Percentiles rank a stretch among this genome's conserved stretches.
These are phyloP conservation scores for Euptelea pleiosperma DNA, from an alignment of 164 flowering plant species.

Conservation along the genomic window DNA sequence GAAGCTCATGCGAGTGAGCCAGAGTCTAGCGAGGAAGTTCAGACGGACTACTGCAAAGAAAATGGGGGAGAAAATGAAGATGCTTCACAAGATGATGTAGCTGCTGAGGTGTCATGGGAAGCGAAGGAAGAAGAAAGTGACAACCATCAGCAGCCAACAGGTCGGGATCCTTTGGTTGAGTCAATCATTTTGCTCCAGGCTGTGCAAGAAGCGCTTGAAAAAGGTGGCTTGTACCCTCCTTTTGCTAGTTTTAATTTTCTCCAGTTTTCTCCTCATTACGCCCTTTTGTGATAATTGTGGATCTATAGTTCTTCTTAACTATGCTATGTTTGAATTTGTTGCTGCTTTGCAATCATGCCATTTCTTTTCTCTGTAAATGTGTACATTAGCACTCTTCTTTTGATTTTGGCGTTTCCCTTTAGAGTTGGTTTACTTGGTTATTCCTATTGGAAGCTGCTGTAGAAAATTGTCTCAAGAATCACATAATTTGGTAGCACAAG, in stretches of 20 bases:
- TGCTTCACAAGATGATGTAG: constrained; percentile 36
- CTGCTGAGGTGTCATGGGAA: constrained; percentile 34
- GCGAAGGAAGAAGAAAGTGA: constrained; percentile 35
- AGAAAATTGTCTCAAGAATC: too few species aligned
- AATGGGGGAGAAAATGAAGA: constrained; percentile 47
- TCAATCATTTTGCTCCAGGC: constrained; percentile 52
- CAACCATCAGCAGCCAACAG: constrained; percentile 20
- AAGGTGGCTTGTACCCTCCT: constrained; percentile 32
- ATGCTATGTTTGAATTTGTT: too few species aligned
- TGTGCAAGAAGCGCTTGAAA: constrained; percentile 63
- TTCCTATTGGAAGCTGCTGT: too few species aligned
- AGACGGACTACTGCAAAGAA: constrained; percentile 28
- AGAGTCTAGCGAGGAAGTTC: constrained; percentile 35
- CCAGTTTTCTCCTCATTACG: not conserved
- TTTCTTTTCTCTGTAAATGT: too few species aligned
- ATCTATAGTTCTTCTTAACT: too few species aligned
- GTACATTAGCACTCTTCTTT: too few species aligned
- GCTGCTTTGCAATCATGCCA: too few species aligned
- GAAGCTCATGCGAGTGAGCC: constrained; percentile 37
- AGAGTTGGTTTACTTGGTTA: too few species aligned
- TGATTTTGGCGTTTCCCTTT: too few species aligned
- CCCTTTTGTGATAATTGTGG: too few species aligned
- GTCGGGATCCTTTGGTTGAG: constrained; percentile 52
- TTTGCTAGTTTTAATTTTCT: not conserved
- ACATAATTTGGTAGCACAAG: too few species aligned